Base-by-base conservation (phyloP, 176 grass and related monocot genomes). In the Panicum miliaceum region DNA sequence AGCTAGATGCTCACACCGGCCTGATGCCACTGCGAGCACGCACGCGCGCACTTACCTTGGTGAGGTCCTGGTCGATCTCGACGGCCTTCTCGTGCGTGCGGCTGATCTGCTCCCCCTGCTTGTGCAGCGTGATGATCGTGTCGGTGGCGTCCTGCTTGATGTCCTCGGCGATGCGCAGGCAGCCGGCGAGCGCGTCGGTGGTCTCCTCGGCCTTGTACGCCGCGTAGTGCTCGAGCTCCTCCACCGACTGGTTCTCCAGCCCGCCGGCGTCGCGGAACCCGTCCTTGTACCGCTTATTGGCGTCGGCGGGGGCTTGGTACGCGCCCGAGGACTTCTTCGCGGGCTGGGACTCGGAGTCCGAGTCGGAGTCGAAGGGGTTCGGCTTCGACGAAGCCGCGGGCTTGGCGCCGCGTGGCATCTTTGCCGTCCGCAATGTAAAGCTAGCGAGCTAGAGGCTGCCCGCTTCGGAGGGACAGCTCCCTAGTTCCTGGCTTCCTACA, bases 161-260 rank as follows among this genome's bases (percentile, higher is more conserved):
- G 79, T 91, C 84, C 81, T 90, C 86, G 53, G 92, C 92, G 67
- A 94, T 94, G 56, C 81, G 86, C 12, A 94, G 84, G 84, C 88
- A 94, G 34, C 70, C 92, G 60, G 7, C 70, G 54, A 86, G 89
- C 38, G 88, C 74, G 84, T 90, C 84, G 5, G 84, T 91, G 0
- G 92, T 94, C 79, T 94, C 92, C 80, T 94, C 89, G 52, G 91
- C 80, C 81, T 92, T 92, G 81, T 90, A 87, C 27, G 85, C 92
- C 2, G 92, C 92, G 72, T 91, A 94, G 71, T 91, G 74, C 81
- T 94, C 79, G 1, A 91, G 75, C 71, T 94, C 89, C 72, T 92
- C 48, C 84, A 92, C 81, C 51, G 88, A 92, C 77, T 92, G 91
- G 77, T 78, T 82, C 78, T 92, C 91, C 43, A 92, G 83, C 53